These are phyloP conservation scores for Silene vulgaris DNA, from an alignment of 179 eudicot genomes.

Conservation along the genomic window DNA sequence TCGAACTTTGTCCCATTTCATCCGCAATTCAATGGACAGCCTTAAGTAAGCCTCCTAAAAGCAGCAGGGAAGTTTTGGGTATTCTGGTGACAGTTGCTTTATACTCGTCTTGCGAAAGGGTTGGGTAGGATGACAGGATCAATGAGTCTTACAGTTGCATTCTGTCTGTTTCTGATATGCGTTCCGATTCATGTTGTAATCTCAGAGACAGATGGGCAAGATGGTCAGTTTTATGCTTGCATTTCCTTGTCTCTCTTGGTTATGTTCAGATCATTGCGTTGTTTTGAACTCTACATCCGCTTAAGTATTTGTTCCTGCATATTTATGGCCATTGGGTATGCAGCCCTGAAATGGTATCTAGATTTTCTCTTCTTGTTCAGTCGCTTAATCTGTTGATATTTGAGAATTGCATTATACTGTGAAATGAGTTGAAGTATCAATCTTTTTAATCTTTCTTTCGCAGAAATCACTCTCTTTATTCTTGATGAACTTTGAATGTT, in stretches of 20 bases:
- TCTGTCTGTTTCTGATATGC: slow-evolving; percentile 16
- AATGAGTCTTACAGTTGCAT: slow-evolving; percentile 18
- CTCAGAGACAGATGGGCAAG: slow-evolving; percentile 25
- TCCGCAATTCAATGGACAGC: background rate
- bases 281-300: background rate
- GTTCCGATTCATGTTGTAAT: slow-evolving; percentile 1
- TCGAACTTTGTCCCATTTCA: background rate
- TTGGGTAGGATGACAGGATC: slow-evolving; percentile 9
- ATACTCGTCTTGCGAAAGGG: background rate
- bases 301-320: too few relatives aligned
- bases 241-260: slow-evolving; percentile 8
- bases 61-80: slow-evolving; percentile 5
- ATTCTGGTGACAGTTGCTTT: background rate
- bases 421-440: background rate
- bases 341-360: background rate
- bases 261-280: background rate
- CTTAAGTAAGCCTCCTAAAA: background rate
- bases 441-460: background rate
- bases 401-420: too few relatives aligned
- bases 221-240: slow-evolving; percentile 29
- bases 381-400: too few relatives aligned
- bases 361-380: background rate
- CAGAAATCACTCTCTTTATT: background rate
- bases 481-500: background rate
- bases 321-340: too few relatives aligned